Evolutionary conservation across 257 asterid genomes (phyloP).

Genomic region (Haberlea rhodopensis): DNA sequence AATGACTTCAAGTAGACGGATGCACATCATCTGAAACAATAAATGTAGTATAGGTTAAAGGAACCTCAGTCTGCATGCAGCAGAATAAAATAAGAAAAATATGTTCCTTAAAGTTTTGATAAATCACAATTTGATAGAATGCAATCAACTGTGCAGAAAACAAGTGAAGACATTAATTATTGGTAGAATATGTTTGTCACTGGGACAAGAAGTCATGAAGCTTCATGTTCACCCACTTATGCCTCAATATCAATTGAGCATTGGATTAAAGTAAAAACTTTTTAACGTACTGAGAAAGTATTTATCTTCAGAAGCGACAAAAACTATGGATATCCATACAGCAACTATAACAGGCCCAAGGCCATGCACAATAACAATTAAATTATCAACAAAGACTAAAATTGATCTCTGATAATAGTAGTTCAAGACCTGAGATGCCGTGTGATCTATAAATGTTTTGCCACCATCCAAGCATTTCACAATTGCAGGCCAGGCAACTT

Average conservation of each 20-base stretch:
- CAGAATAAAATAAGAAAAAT: slow-evolving; percentile 26
- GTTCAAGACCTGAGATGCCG: slow-evolving; percentile 66
- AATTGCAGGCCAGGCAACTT: slow-evolving; percentile 70
- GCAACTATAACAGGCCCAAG: slow-evolving; percentile 17
- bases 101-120: slow-evolving; percentile 16
- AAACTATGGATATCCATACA: slow-evolving; percentile 8
- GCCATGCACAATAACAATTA: slow-evolving; percentile 2
- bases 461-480: slow-evolving; percentile 81
- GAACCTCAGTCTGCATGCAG: slow-evolving; percentile 10
- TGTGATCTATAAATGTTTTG: slow-evolving; percentile 62
- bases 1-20: slow-evolving; percentile 80
- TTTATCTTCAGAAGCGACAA: slow-evolving; percentile 16
- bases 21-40: slow-evolving; percentile 78
- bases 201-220: slow-evolving; percentile 16
- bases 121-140: slow-evolving; percentile 21
- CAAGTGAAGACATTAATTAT: too few species aligned
- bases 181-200: slow-evolving; percentile 21
- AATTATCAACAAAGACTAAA: slow-evolving; percentile 19
- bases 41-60: slow-evolving; percentile 20
- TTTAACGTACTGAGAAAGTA: not conserved
- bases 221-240: slow-evolving; percentile 18
- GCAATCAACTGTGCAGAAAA: too few species aligned
- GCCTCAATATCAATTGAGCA: slow-evolving; percentile 22
- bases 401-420: slow-evolving; percentile 15
- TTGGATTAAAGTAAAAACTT: slow-evolving; percentile 1